Conservation (phyloP, 345 rosid species). For the Eucalyptus polyanthemos region DNA sequence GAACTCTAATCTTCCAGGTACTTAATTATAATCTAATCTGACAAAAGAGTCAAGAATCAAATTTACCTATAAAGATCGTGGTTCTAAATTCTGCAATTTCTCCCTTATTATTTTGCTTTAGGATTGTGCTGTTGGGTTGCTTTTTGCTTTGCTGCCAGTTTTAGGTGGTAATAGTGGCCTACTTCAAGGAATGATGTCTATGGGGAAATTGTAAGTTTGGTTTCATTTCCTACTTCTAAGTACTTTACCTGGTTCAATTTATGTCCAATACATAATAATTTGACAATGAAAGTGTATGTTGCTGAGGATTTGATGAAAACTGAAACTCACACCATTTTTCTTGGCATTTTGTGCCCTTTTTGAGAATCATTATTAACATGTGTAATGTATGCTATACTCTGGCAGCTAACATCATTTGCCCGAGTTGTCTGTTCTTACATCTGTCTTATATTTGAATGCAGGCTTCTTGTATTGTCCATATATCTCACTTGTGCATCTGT, state of each 20-base stretch:
- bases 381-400: not conserved
- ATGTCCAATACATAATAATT: not conserved
- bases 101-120: slow-evolving; percentile 11
- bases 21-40: not conserved
- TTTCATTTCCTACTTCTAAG: not conserved
- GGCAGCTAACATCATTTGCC: not conserved
- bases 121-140: slow-evolving; percentile 96
- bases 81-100: not conserved
- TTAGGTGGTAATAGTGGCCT: slow-evolving; percentile 92
- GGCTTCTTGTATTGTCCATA: slow-evolving; percentile 69
- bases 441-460: slow-evolving; percentile 10
- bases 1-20: slow-evolving; percentile 98
- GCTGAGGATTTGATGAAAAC: not conserved
- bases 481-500: slow-evolving; percentile 70
- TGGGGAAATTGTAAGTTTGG: slow-evolving; percentile 84
- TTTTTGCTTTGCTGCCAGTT: slow-evolving; percentile 93
- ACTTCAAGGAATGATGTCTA: slow-evolving; percentile 72
- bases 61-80: not conserved
- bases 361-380: not conserved
- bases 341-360: not conserved
- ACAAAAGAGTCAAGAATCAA: not conserved
- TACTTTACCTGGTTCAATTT: not conserved
- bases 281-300: not conserved
- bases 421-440: not conserved
- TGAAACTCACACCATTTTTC: not conserved